A percentile compares a stretch with the other conserved stretches of the same genome.
These are phyloP conservation scores for Collybiopsis confluens DNA, from an alignment of 768 basidiomycete genomes.

Conservation along the genomic window DNA sequence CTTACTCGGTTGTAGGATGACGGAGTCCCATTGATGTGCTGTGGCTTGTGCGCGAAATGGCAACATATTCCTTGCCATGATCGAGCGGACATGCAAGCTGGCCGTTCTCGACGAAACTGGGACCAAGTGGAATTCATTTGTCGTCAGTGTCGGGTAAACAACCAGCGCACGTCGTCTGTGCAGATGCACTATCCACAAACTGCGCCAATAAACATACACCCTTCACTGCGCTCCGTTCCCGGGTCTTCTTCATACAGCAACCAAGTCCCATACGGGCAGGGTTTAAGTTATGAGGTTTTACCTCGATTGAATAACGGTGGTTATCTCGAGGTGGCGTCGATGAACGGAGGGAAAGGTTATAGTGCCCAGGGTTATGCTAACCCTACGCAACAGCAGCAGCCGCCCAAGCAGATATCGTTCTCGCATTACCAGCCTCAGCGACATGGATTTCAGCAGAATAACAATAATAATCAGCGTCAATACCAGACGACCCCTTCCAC, in stretches of 20 bases:
- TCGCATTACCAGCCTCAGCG: constrained; percentile 46
- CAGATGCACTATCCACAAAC: constrained; percentile 5
- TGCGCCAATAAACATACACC: background rate
- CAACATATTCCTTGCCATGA: constrained; percentile 90
- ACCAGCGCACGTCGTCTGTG: background rate
- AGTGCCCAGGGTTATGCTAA: background rate
- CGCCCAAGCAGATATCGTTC: constrained; percentile 29
- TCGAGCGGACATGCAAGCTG: constrained; percentile 55
- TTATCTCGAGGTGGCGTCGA: background rate
- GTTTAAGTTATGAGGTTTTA: background rate
- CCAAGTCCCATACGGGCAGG: constrained; percentile 7
- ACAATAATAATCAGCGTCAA: background rate
- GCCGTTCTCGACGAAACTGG: constrained; percentile 76
- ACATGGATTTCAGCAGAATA: constrained; percentile 28
- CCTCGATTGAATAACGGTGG: background rate
- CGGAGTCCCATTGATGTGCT: constrained; percentile 73
- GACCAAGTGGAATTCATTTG: constrained; percentile 81
- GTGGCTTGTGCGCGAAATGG: constrained; percentile 81
- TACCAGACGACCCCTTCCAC: background rate
- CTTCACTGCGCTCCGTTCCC: constrained; percentile 1
- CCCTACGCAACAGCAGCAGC: background rate
- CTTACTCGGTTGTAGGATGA: constrained; percentile 61
- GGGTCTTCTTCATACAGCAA: background rate
- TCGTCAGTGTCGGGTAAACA: constrained; percentile 38
- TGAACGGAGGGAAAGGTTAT: background rate